Percentiles rank a stretch among this genome's conserved stretches.
These are phyloP conservation scores for Tylopilus sp. DNA, from an alignment of 1,284 basidiomycete genomes.

Conservation along the genomic window DNA sequence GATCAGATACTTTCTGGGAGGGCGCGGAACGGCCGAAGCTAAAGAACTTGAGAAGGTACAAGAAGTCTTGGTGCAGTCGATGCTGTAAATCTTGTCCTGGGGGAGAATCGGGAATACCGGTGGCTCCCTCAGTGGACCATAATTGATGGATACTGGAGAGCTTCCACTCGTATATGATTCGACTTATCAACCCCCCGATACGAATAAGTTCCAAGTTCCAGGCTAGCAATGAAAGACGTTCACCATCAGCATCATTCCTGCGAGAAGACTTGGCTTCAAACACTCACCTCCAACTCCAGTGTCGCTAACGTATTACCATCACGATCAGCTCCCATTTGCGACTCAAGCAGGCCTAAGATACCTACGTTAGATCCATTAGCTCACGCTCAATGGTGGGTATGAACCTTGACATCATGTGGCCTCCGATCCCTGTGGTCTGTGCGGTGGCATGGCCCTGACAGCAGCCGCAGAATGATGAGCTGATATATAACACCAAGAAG, in stretches of 20 bases:
- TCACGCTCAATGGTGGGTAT: slow-evolving; percentile 98
- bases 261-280: background rate
- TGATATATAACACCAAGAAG: background rate
- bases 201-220: slow-evolving; percentile 91
- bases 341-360: background rate
- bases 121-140: slow-evolving; percentile 47
- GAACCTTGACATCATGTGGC: slow-evolving; percentile 91
- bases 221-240: slow-evolving; percentile 42
- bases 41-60: slow-evolving; percentile 93
- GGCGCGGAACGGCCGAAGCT: slow-evolving; percentile 89
- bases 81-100: slow-evolving; percentile 28
- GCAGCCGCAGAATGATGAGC: slow-evolving; percentile 2
- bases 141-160: slow-evolving; percentile 64
- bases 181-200: slow-evolving; percentile 84
- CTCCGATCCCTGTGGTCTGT: slow-evolving; percentile 94
- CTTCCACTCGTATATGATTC: slow-evolving; percentile 90
- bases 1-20: slow-evolving; percentile 76
- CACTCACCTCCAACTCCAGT: slow-evolving; percentile 73
- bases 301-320: slow-evolving; percentile 58
- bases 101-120: slow-evolving; percentile 23
- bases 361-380: slow-evolving; percentile 88
- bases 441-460: slow-evolving; percentile 79
- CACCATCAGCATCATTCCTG: too few relatives aligned
- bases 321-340: background rate
- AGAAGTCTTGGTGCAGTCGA: slow-evolving; percentile 67